Conservation (phyloP, 2,329 filamentous ascomycete genomes). For the Teratosphaeria epicoccoides region DNA sequence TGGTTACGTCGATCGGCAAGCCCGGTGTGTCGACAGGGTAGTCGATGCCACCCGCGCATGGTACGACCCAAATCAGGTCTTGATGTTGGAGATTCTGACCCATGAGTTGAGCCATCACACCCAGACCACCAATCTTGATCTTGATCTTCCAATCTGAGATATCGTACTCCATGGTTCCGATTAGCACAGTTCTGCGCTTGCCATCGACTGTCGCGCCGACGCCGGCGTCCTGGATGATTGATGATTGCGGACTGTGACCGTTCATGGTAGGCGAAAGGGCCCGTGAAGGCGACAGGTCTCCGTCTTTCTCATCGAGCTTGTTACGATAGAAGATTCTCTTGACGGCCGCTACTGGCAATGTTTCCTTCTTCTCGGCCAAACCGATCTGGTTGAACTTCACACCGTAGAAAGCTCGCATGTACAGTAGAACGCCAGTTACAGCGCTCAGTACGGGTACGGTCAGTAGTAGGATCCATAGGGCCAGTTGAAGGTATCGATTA, state of each 20-base stretch:
- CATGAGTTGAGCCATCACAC: slow-evolving; percentile 62
- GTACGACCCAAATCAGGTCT: slow-evolving; percentile 49
- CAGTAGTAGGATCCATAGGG: slow-evolving; percentile 44
- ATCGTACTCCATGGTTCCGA: slow-evolving; percentile 63
- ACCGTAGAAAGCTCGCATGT: slow-evolving; percentile 52
- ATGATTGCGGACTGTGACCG: slow-evolving; percentile 5
- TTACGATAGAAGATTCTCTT: slow-evolving; percentile 15
- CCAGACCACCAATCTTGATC: slow-evolving; percentile 60
- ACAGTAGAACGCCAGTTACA: slow-evolving; percentile 42
- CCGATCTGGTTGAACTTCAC: slow-evolving; percentile 54
- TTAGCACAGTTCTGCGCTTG: slow-evolving; percentile 46
- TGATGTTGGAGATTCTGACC: slow-evolving; percentile 54
- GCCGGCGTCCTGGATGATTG: slow-evolving; percentile 14
- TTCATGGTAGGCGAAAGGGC: slow-evolving; percentile 8
- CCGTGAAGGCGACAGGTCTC: slow-evolving; percentile 5
- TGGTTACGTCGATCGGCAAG: slow-evolving; percentile 51
- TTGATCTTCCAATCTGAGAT: slow-evolving; percentile 61
- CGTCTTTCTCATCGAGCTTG: slow-evolving; percentile 17
- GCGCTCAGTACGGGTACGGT: slow-evolving; percentile 44
- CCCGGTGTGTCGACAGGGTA: slow-evolving; percentile 50
- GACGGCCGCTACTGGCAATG: slow-evolving; percentile 20
- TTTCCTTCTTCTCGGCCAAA: slow-evolving; percentile 38
- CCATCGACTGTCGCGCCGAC: slow-evolving; percentile 16
- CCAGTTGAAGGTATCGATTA: slow-evolving; percentile 43
- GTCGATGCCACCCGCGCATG: slow-evolving; percentile 50